These are phyloP conservation scores for Malus hybrid DNA, from an alignment of 331 rosid genomes.

Conservation along the genomic window DNA sequence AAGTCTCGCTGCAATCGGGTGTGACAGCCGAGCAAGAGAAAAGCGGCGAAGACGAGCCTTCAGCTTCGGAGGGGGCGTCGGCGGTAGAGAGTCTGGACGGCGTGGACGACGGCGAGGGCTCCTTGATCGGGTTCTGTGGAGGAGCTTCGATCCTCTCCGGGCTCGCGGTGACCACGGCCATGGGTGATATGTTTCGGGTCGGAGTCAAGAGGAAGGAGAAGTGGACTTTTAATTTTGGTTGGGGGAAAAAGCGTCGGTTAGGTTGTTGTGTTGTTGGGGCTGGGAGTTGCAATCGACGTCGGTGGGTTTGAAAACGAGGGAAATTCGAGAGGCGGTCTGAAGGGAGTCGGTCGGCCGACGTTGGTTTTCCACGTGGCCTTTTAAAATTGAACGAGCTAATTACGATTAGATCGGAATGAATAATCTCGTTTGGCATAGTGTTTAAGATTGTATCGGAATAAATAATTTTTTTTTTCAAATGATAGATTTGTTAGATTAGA, in stretches of 20 bases:
- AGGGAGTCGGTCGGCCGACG: neutral
- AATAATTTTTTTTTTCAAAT: too few relatives aligned
- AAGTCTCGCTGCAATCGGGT: conserved; percentile 40
- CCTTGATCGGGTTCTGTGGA: conserved; percentile 13
- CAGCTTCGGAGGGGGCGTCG: conserved; percentile 13
- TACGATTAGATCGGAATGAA: too few relatives aligned
- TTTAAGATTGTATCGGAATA: too few relatives aligned
- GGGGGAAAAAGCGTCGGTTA: neutral
- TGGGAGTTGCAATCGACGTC: conserved; percentile 29
- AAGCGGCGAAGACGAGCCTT: conserved; percentile 14
- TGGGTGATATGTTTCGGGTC: neutral
- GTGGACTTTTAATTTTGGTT: neutral
- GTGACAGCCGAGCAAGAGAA: conserved; percentile 11
- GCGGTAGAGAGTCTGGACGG: conserved; percentile 29
- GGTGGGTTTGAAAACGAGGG: neutral
- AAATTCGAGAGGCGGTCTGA: neutral
- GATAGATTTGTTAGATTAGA: too few relatives aligned
- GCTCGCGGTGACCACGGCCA: conserved; percentile 37
- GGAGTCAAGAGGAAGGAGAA: neutral
- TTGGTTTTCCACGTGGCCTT: conserved; percentile 2
- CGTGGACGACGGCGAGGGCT: conserved; percentile 40
- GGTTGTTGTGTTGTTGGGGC: neutral
- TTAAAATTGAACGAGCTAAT: too few relatives aligned
- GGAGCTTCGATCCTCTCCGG: conserved; percentile 27
- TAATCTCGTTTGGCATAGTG: too few relatives aligned